Conservation (phyloP, 768 basidiomycete genomes). For the Rhodocollybia butyracea region DNA sequence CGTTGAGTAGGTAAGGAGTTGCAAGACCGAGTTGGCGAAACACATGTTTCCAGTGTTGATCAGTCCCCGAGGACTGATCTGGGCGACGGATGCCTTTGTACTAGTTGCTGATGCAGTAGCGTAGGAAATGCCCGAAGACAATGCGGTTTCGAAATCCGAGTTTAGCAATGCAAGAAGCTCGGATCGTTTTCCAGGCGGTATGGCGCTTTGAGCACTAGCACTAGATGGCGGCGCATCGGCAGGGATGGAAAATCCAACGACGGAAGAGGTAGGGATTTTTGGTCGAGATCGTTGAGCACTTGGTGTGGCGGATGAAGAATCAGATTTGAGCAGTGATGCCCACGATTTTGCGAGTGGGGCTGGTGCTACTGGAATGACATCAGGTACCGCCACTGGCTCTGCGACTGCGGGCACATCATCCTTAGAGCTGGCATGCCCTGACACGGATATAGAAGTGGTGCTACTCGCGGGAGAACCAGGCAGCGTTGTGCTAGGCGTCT, state of each 20-base stretch:
- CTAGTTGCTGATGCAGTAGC: constrained; percentile 16
- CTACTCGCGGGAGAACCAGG: constrained; percentile 24
- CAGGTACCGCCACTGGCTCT: constrained; percentile 3
- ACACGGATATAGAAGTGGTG: constrained; percentile 9
- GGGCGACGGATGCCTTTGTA: not conserved
- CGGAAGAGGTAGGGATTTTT: constrained; percentile 49
- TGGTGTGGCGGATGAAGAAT: constrained; percentile 20
- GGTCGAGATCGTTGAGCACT: constrained; percentile 40
- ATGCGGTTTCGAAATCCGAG: constrained; percentile 23
- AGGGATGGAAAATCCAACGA: constrained; percentile 74
- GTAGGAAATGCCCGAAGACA: not conserved
- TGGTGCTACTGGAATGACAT: constrained; percentile 19
- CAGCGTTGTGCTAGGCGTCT: constrained; percentile 47
- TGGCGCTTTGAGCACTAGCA: constrained; percentile 18
- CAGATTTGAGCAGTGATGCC: constrained; percentile 64
- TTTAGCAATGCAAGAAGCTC: constrained; percentile 57
- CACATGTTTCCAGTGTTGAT: constrained; percentile 97
- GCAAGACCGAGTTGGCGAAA: constrained; percentile 93
- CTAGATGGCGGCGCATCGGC: constrained; percentile 32
- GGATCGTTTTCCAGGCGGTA: constrained; percentile 36
- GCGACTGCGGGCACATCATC: no score
- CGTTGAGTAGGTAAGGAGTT: constrained; percentile 85
- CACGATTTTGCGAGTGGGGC: constrained; percentile 60
- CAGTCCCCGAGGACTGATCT: constrained; percentile 70
- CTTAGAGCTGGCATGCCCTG: not conserved